Evolutionary conservation across 169 alveolate genomes (phyloP), one percentile per base, ranked within the genome.

Genomic region (Toxoplasma gondii): DNA sequence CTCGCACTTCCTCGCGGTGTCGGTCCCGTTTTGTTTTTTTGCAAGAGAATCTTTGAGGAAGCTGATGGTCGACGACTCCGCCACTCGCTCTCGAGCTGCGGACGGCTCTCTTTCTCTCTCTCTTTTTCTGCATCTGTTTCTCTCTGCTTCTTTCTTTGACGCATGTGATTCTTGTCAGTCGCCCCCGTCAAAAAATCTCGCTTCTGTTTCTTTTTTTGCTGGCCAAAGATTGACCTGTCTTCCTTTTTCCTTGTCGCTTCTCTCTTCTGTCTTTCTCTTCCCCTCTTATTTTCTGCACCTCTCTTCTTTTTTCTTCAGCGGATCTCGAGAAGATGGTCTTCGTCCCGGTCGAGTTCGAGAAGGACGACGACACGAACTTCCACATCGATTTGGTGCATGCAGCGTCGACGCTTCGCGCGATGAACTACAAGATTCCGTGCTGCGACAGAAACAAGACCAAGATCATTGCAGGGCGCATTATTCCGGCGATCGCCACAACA

Each of bases 401-500:
- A 39, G 98, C 99, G 69, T 98, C 99, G 27, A 99, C 98, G 93
- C 95, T 99, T 95, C 98, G 99, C 93, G 99, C 99, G 12, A 97
- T 99, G 86, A 99, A 99, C 97, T 99, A 99, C 95, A 98, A 97
- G 70, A 96, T 96, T 78, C 93, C 44, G 82, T 95, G 93, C 70
- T 95, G 95, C 34, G 97, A 96, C 58, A 81, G 96, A n/a, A 97
- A 97, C 91, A 98, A 99, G 98, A 99, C 99, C 38, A 99, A 99
- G 96, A 97, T 99, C 98, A 99, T 99, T 49, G 99, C 99, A 27
- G 99, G 99, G 41, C 99, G 99, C 96, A 99, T 99, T 91, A 99
- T 99, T 53, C 99, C 99, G 39, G 99, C 99, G 82, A 98, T 99
- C 80, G 99, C 99, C 78, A 99, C 99, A 41, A 99, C 99, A 39